Base-by-base conservation (phyloP, 306 rosid species). In the Dryas octopetala region DNA sequence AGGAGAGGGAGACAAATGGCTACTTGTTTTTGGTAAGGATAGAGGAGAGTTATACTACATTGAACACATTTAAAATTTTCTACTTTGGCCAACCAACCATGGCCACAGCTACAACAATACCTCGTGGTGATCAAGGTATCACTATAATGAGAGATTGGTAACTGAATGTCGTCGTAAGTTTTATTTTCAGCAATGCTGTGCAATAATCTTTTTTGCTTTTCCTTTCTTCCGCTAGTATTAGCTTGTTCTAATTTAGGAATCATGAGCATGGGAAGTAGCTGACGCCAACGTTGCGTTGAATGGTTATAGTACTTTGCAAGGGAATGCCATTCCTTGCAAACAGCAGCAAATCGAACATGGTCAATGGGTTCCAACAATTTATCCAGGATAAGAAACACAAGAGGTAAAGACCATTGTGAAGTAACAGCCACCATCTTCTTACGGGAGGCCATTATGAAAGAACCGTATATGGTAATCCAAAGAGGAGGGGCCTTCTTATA, bases 231-330 rank as follows among this genome's bases (percentile, higher is more conserved):
- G n/a, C n/a, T n/a, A n/a, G n/a, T n/a, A n/a, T n/a, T n/a, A n/a
- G n/a, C n/a, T n/a, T n/a, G n/a, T 19, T 19, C 23, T 19, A 19
- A 19, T 5, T 9, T 44, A 7, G 15, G 69, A 26, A 64, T 43
- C 69, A 64, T 41, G 41, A 45, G 70, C 70, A 46, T 66, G 53
- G 9, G 70, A 17, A 15, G 70, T 17, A n/a, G 4, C n/a, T 45
- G 46, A 5, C 10, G 9, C 55, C 41, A 47, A 15, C 55, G 57
- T 10, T 2, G 40, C 0, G 38, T 17, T 44, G 51, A 3, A n/a
- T 4, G 7, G 44, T 7, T n/a, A 26, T 17, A 65, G 3, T n/a
- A 3, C 16, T 65, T 65, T 12, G 53, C 40, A n/a, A 65, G 1
- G 10, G 71, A 47, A 5, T 4, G 71, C 55, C 71, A 66, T 19